A percentile compares a stretch with the other conserved stretches of the same genome.
These are phyloP conservation scores for Auricularia heimuer DNA, from an alignment of 768 basidiomycete genomes.

Conservation along the genomic window DNA sequence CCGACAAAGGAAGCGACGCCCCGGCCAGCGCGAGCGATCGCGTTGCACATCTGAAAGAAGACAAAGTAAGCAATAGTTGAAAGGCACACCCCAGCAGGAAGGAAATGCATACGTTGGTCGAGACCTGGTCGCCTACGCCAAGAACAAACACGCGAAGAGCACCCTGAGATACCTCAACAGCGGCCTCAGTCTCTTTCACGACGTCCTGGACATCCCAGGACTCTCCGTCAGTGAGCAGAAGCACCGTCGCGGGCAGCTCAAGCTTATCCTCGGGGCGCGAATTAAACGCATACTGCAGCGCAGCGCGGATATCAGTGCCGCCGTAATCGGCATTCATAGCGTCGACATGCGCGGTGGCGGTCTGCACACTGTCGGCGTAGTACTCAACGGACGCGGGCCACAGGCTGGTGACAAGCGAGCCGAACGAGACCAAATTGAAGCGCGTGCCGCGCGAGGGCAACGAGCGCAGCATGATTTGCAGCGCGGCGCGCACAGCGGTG, in stretches of 20 bases:
- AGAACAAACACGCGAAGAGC: constrained; percentile 43
- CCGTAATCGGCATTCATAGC: constrained; percentile 34
- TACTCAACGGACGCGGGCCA: constrained; percentile 25
- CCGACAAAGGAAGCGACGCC: constrained; percentile 41
- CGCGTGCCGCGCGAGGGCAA: constrained; percentile 26
- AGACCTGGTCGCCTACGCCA: constrained; percentile 44
- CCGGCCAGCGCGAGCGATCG: constrained; percentile 43
- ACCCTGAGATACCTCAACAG: not conserved
- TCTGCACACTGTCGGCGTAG: constrained; percentile 7
- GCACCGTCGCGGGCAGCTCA: constrained; percentile 29
- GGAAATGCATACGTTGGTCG: constrained; percentile 19
- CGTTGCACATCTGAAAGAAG: constrained; percentile 29
- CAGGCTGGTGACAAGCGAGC: constrained; percentile 18
- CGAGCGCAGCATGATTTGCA: constrained; percentile 34
- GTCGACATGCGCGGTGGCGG: constrained; percentile 21
- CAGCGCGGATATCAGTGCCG: constrained; percentile 41
- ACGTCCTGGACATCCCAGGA: constrained; percentile 14
- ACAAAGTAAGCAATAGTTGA: not conserved
- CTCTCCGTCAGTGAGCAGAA: constrained; percentile 52
- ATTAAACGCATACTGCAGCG: constrained; percentile 31
- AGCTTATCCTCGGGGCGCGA: constrained; percentile 17
- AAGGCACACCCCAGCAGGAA: not conserved
- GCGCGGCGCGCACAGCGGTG: constrained; percentile 7
- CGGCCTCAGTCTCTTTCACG: not conserved
- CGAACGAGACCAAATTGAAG: constrained; percentile 57